Conservation (phyloP, 805 yeast species). For the Wickerhamiella siamensis region DNA sequence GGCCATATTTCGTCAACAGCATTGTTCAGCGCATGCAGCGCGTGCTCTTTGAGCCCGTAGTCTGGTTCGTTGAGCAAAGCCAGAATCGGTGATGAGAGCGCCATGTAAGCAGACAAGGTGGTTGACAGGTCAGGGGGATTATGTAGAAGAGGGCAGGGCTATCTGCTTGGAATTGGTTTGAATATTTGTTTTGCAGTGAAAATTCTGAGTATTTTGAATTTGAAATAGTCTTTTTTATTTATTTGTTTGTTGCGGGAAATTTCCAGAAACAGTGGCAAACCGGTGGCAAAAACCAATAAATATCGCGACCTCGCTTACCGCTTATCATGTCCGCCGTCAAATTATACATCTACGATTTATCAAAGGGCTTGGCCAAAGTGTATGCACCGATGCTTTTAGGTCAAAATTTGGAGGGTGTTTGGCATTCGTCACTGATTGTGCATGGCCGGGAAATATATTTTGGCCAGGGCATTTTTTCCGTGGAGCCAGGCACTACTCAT, state of each 20-base stretch:
- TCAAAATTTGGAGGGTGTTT: slow-evolving; percentile 41
- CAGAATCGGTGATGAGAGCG: slow-evolving; percentile 70
- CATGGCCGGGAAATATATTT: slow-evolving; percentile 44
- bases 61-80: slow-evolving; percentile 82
- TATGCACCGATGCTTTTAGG: slow-evolving; percentile 36
- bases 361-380: slow-evolving; percentile 40
- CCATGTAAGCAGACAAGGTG: slow-evolving; percentile 25
- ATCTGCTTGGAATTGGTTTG: background rate
- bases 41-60: slow-evolving; percentile 61
- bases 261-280: background rate
- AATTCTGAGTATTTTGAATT: no score
- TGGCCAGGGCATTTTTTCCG: slow-evolving; percentile 41
- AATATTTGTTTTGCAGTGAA: background rate
- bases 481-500: slow-evolving; percentile 39
- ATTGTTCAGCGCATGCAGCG: slow-evolving; percentile 63
- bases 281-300: background rate
- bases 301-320: background rate
- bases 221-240: no score
- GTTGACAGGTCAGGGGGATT: no score
- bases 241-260: no score
- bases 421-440: slow-evolving; percentile 47
- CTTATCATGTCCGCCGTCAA: slow-evolving; percentile 25
- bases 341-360: slow-evolving; percentile 49
- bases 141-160: no score
- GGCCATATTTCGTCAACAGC: slow-evolving; percentile 93